phyloP scores from a whole-genome alignment of 495 filamentous ascomycete genomes.

The Cenococcum geophilum region DNA sequence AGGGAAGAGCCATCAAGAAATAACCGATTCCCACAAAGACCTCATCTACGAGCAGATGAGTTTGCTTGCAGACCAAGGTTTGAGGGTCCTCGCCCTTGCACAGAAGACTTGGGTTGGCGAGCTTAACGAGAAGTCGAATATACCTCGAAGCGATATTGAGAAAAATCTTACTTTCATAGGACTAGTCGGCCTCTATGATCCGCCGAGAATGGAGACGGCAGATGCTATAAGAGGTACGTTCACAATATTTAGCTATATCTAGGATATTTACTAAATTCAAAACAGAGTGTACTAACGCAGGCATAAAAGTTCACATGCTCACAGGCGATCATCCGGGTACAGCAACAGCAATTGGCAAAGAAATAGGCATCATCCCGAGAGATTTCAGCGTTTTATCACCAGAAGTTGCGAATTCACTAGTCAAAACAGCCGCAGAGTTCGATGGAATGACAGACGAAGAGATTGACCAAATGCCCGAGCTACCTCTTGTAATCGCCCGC shows the following conservation, averaged over 20 bases:
- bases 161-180: slow-evolving; percentile 55
- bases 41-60: slow-evolving; percentile 60
- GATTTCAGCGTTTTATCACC: slow-evolving; percentile 50
- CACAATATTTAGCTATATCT: not conserved
- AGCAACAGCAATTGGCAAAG: slow-evolving; percentile 66
- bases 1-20: slow-evolving; percentile 45
- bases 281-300: slow-evolving; percentile 57
- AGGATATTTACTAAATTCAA: not conserved
- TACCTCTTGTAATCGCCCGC: slow-evolving; percentile 60
- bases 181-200: slow-evolving; percentile 71
- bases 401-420: slow-evolving; percentile 48
- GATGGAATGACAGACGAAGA: slow-evolving; percentile 54
- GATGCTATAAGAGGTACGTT: slow-evolving; percentile 46
- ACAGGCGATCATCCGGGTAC: slow-evolving; percentile 74
- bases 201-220: slow-evolving; percentile 62
- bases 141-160: slow-evolving; percentile 46
- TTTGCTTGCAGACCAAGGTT: slow-evolving; percentile 64
- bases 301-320: slow-evolving; percentile 74
- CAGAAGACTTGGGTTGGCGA: slow-evolving; percentile 26
- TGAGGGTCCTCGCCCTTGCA: slow-evolving; percentile 73
- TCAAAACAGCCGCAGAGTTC: slow-evolving; percentile 60
- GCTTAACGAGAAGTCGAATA: slow-evolving; percentile 29
- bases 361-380: slow-evolving; percentile 66
- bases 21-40: slow-evolving; percentile 55
- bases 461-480: slow-evolving; percentile 52